Conservation (phyloP, 2,329 filamentous ascomycete genomes). For the Alternaria ventricosa region DNA sequence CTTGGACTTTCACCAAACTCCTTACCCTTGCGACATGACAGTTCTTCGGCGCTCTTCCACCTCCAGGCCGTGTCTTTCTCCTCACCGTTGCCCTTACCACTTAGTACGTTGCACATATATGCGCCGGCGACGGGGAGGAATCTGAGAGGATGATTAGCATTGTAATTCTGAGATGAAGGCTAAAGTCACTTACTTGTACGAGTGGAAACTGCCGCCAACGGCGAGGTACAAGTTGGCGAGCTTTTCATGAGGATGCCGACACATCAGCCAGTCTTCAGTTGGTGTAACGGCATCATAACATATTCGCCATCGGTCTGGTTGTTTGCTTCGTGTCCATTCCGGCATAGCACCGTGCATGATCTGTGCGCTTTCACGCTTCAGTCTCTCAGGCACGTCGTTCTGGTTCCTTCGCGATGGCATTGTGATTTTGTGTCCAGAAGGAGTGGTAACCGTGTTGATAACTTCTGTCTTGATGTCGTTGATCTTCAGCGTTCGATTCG, state of each 20-base stretch:
- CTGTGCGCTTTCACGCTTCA: conserved; percentile 53
- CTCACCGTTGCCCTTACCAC: conserved; percentile 43
- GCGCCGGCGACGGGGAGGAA: conserved; percentile 68
- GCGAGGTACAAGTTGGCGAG: conserved; percentile 64
- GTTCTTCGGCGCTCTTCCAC: conserved; percentile 41
- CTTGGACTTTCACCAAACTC: conserved; percentile 26
- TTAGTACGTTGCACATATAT: conserved; percentile 59
- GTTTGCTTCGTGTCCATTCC: conserved; percentile 38
- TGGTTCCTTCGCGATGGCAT: conserved; percentile 57
- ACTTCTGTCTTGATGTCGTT: conserved; percentile 65
- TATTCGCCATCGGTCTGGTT: conserved; percentile 54
- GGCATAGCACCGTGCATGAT: conserved; percentile 39
- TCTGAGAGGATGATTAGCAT: neutral
- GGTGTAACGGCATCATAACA: conserved; percentile 69
- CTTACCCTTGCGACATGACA: conserved; percentile 21
- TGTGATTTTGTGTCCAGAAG: conserved; percentile 61
- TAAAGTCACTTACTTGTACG: conserved; percentile 57
- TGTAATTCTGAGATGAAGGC: no score
- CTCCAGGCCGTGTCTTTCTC: conserved; percentile 46
- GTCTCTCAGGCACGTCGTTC: conserved; percentile 47
- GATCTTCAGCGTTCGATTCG: conserved; percentile 62
- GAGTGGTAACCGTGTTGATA: conserved; percentile 58
- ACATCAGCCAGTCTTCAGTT: conserved; percentile 68
- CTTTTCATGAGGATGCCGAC: conserved; percentile 57
- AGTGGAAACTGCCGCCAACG: conserved; percentile 67